Conservation (phyloP, 2,329 filamentous ascomycete genomes). For the Dactylellina haptotyla region DNA sequence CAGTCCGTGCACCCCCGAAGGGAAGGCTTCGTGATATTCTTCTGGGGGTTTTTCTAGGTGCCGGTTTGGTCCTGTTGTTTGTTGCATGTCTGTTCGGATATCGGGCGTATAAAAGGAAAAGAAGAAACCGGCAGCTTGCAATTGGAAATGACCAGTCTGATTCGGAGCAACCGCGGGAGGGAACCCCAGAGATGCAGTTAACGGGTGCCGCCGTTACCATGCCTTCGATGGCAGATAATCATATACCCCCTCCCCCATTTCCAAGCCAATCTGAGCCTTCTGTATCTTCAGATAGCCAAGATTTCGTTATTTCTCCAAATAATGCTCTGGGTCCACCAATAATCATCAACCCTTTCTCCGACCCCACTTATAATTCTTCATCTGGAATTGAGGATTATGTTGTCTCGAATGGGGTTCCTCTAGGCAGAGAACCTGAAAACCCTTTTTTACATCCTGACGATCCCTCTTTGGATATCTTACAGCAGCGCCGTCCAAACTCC, state of each 20-base stretch:
- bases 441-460: constrained; percentile 48
- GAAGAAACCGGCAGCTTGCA: constrained; percentile 4
- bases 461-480: constrained; percentile 23
- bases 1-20: constrained; percentile 5
- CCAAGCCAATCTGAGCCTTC: neutral
- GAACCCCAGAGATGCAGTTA: constrained; percentile 39
- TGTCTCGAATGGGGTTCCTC: constrained; percentile 30
- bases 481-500: constrained; percentile 33
- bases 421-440: constrained; percentile 48
- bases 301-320: neutral
- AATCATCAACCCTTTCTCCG: constrained; percentile 51
- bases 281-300: neutral
- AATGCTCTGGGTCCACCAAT: constrained; percentile 18
- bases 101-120: constrained; percentile 40
- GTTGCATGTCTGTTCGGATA: constrained; percentile 39
- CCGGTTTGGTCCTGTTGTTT: constrained; percentile 38
- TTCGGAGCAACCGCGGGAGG: constrained; percentile 25
- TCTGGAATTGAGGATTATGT: constrained; percentile 50
- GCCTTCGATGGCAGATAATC: constrained; percentile 34
- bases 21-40: constrained; percentile 39
- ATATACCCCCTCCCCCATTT: constrained; percentile 25
- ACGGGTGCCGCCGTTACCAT: constrained; percentile 38
- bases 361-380: constrained; percentile 50
- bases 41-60: constrained; percentile 41
- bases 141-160: constrained; percentile 1